These are phyloP conservation scores for Leersia perrieri DNA, from an alignment of 176 grass and related monocot species.

Conservation along the genomic window DNA sequence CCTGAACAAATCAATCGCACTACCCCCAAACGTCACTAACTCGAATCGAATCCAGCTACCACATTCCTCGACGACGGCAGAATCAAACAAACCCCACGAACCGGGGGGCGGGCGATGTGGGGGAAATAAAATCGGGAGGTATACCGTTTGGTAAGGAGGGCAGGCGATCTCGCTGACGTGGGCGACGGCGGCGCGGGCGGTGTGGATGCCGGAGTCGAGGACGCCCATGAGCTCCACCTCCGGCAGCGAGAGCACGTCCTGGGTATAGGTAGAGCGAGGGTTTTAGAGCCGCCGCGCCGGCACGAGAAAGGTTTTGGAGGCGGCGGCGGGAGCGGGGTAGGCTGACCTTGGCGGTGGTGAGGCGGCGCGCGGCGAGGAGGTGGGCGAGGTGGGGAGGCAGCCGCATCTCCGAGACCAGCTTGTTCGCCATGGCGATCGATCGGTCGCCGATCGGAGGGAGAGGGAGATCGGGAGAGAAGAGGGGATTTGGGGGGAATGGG, in stretches of 20 bases:
- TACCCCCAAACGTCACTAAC: background rate
- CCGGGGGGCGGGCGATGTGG: background rate
- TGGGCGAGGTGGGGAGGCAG: slow-evolving; percentile 61
- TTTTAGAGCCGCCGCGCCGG: slow-evolving; percentile 16
- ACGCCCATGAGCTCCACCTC: slow-evolving; percentile 78
- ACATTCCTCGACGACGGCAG: background rate
- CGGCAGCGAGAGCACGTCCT: slow-evolving; percentile 90
- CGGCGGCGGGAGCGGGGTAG: background rate
- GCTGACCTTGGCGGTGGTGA: slow-evolving; percentile 73
- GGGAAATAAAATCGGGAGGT: background rate
- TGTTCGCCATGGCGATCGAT: slow-evolving; percentile 76
- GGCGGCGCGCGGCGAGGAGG: slow-evolving; percentile 80
- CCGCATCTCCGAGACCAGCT: slow-evolving; percentile 70
- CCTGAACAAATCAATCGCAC: background rate
- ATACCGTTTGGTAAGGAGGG: slow-evolving; percentile 90
- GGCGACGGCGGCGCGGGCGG: slow-evolving; percentile 49
- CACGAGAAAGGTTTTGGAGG: background rate
- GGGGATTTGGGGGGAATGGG: background rate
- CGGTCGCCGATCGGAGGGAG: slow-evolving; percentile 2
- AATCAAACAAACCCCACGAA: background rate
- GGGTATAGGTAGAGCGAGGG: slow-evolving; percentile 14
- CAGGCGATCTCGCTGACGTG: slow-evolving; percentile 75
- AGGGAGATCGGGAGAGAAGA: background rate
- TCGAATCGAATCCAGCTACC: background rate
- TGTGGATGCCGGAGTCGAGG: slow-evolving; percentile 54